Conservation (phyloP, 257 asterid genomes). For the Petunia secreta region DNA sequence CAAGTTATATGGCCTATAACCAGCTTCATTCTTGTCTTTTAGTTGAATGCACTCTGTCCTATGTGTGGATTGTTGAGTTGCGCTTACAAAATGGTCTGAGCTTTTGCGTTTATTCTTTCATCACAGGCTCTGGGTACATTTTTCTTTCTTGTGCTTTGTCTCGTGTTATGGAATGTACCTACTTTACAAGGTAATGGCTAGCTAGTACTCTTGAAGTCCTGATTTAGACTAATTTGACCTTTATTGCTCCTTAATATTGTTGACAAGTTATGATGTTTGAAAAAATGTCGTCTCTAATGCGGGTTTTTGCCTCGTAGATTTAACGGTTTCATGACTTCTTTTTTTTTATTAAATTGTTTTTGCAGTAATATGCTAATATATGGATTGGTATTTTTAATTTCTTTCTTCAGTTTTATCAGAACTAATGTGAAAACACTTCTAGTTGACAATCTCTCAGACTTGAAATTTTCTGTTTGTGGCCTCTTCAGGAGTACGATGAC, state of each 20-base stretch:
- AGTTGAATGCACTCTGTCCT: background rate
- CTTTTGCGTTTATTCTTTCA: conserved; percentile 22
- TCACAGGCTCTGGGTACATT: conserved; percentile 98
- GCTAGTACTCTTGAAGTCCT: background rate
- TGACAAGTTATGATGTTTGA: background rate
- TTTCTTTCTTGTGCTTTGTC: conserved; percentile 69
- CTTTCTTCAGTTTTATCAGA: background rate
- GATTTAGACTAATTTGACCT: background rate
- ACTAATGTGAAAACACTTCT: background rate
- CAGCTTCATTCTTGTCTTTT: conserved; percentile 19
- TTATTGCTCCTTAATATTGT: background rate
- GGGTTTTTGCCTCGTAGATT: background rate
- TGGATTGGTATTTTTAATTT: background rate
- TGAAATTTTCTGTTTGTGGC: conserved; percentile 26
- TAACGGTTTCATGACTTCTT: conserved; percentile 3
- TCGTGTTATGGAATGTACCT: conserved; percentile 85
- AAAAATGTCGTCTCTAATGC: background rate
- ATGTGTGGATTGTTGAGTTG: background rate
- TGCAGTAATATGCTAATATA: background rate
- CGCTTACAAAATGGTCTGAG: conserved; percentile 14
- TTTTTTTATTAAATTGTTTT: background rate
- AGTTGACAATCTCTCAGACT: background rate
- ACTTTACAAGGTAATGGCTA: conserved; percentile 69
- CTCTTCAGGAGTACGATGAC: conserved; percentile 70
- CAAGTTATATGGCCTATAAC: background rate